Percentiles rank a stretch among this genome's conserved stretches.
These are phyloP conservation scores for Solanum chiquidenum DNA, from an alignment of 257 asterid genomes.

Conservation along the genomic window DNA sequence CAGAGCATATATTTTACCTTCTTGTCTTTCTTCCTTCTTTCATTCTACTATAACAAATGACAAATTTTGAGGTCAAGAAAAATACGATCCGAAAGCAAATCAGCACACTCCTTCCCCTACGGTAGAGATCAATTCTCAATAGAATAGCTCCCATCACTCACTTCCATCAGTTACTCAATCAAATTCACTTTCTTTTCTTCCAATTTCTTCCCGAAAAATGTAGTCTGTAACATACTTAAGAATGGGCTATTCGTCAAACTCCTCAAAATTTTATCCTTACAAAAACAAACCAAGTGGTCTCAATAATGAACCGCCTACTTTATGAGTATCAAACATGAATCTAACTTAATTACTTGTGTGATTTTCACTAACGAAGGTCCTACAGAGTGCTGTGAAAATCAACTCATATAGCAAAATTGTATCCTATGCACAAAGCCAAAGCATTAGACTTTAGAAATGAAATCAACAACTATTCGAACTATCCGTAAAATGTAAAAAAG, in stretches of 20 bases:
- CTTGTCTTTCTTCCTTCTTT: not conserved
- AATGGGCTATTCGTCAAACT: not conserved
- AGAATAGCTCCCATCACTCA: not conserved
- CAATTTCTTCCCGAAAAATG: too few species aligned
- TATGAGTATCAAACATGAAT: not conserved
- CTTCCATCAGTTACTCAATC: not conserved
- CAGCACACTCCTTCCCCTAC: not conserved
- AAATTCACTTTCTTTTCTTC: not conserved
- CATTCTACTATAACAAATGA: not conserved
- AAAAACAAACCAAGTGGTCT: not conserved
- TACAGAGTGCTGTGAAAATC: not conserved
- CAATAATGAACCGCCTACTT: not conserved
- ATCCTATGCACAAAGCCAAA: not conserved
- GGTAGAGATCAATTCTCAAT: not conserved
- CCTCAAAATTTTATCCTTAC: not conserved
- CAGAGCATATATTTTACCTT: not conserved
- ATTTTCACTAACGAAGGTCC: not conserved
- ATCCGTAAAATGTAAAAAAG: not conserved
- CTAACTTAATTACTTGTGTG: not conserved
- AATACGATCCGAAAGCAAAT: not conserved
- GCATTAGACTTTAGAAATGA: not conserved
- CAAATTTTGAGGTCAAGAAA: not conserved
- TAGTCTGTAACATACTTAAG: not conserved
- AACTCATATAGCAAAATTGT: not conserved
- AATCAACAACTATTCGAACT: not conserved